These are phyloP conservation scores for Epichloe scottii DNA, from an alignment of 2,329 filamentous ascomycete genomes.

Conservation along the genomic window DNA sequence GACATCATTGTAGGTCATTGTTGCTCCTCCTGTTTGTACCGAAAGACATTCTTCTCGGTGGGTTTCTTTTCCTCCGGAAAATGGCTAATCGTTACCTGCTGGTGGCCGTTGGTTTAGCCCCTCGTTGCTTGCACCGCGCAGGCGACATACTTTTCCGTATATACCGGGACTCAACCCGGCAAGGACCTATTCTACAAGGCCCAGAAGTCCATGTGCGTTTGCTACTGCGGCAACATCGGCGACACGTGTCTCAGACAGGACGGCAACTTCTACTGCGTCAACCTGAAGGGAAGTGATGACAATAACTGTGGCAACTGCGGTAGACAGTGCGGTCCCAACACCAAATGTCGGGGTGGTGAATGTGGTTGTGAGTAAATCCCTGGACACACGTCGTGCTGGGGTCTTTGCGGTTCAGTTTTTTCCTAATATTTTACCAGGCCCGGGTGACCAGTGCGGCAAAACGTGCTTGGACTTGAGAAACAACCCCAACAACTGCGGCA, in stretches of 20 bases:
- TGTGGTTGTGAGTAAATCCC: not conserved
- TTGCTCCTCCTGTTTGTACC: not conserved
- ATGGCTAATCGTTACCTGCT: no score
- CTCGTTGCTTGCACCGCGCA: not conserved
- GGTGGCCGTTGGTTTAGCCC: not conserved
- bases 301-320: constrained; percentile 1
- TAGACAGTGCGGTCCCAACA: not conserved
- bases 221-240: not conserved
- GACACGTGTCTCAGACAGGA: not conserved
- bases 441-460: not conserved
- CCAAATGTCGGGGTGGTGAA: not conserved
- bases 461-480: not conserved
- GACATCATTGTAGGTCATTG: not conserved
- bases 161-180: not conserved
- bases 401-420: not conserved
- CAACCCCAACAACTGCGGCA: constrained; percentile 1
- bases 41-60: not conserved
- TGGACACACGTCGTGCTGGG: not conserved
- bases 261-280: not conserved
- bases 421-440: not conserved
- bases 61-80: not conserved
- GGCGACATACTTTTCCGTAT: not conserved
- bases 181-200: not conserved
- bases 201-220: constrained; percentile 1
- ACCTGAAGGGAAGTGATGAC: not conserved